A percentile compares a stretch with the other conserved stretches of the same genome.
phyloP scores from a whole-genome alignment of 305 asterid genomes.

The Fraxinus angustifolia region DNA sequence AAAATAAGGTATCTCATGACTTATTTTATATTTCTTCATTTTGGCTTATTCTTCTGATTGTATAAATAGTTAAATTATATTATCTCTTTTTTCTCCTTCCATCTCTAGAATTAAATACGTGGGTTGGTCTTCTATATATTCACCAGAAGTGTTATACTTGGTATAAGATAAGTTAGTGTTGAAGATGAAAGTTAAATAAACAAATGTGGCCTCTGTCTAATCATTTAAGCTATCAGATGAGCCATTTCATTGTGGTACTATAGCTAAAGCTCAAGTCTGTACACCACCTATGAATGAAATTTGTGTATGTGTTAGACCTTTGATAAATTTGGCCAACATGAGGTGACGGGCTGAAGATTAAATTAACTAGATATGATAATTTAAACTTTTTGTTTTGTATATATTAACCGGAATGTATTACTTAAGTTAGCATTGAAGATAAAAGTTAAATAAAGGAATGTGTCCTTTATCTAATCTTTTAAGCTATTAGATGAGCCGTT shows the following conservation, averaged over 20 bases:
- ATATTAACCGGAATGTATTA: background rate
- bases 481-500: background rate
- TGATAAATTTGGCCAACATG: background rate
- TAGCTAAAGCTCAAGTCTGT: background rate
- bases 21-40: conserved; percentile 6
- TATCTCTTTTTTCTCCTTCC: background rate
- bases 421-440: background rate
- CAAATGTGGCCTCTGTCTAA: background rate
- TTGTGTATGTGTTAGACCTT: background rate
- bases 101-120: background rate
- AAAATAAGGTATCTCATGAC: conserved; percentile 58
- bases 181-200: background rate
- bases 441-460: background rate
- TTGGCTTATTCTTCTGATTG: conserved; percentile 1
- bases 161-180: background rate
- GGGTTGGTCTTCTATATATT: background rate
- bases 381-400: background rate
- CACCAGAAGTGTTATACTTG: background rate
- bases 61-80: conserved; percentile 4
- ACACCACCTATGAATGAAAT: background rate
- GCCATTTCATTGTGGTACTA: background rate
- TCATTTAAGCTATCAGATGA: background rate
- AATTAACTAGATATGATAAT: background rate
- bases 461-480: background rate
- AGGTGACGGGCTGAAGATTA: background rate